A percentile compares a stretch with the other conserved stretches of the same genome.
phyloP scores from a whole-genome alignment of 768 basidiomycete species.

The Macrolepiota dolichaula region DNA sequence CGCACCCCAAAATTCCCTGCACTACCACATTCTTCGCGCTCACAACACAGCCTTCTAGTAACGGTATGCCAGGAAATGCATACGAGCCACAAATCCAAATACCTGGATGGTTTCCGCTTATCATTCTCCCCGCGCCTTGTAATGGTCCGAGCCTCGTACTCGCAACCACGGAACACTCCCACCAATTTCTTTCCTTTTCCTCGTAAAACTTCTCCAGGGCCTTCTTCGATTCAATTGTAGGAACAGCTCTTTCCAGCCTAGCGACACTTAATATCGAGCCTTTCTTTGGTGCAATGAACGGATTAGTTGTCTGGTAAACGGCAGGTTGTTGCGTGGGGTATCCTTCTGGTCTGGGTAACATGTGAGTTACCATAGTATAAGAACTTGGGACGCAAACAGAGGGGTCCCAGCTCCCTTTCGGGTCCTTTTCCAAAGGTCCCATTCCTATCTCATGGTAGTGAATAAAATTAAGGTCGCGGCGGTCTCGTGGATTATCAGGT shows the following conservation, averaged over 20 bases:
- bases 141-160: conserved; percentile 39
- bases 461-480: conserved; percentile 66
- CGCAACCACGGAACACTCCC: conserved; percentile 39
- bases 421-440: conserved; percentile 11
- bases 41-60: conserved; percentile 77
- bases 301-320: conserved; percentile 75
- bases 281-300: conserved; percentile 48
- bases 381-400: conserved; percentile 36
- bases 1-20: conserved; percentile 35
- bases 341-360: conserved; percentile 37
- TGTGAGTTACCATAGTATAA: conserved; percentile 73
- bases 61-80: conserved; percentile 67
- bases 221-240: conserved; percentile 46
- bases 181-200: conserved; percentile 34
- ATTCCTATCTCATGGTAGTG: conserved; percentile 12
- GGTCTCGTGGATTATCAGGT: conserved; percentile 46
- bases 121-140: conserved; percentile 45
- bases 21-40: conserved; percentile 61
- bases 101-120: conserved; percentile 33
- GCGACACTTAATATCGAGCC: conserved; percentile 53
- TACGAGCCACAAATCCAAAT: conserved; percentile 76
- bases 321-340: conserved; percentile 27
- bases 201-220: conserved; percentile 45
- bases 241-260: conserved; percentile 59
- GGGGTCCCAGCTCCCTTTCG: conserved; percentile 12